A percentile compares a stretch with the other conserved stretches of the same genome.
phyloP scores from a whole-genome alignment of 1,139 yeast genomes.

The Lodderomyces pseudojiufengensis region DNA sequence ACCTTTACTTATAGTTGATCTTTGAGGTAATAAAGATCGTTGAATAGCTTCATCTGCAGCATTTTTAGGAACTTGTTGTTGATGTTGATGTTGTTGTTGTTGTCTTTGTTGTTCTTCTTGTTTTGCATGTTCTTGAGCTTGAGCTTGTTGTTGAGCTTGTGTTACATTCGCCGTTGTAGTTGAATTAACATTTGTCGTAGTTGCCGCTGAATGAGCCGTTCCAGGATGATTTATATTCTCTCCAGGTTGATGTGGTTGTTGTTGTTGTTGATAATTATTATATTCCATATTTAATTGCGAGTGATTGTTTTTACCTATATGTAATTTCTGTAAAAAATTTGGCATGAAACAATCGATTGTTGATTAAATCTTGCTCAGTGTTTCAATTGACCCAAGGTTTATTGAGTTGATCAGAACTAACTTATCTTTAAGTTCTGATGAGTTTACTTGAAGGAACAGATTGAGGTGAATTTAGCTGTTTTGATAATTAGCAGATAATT shows the following conservation, averaged over 20 bases:
- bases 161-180: slow-evolving; percentile 6
- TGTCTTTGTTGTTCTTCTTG: slow-evolving; percentile 11
- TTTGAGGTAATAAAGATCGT: slow-evolving; percentile 29
- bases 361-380: not conserved
- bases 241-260: slow-evolving; percentile 15
- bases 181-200: slow-evolving; percentile 11
- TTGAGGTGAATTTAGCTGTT: no score
- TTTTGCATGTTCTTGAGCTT: slow-evolving; percentile 9
- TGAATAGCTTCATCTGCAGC: slow-evolving; percentile 27
- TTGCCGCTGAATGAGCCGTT: slow-evolving; percentile 12
- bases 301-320: slow-evolving; percentile 2
- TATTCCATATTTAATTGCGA: not conserved
- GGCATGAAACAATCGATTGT: slow-evolving; percentile 14
- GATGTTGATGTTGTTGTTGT: slow-evolving; percentile 9
- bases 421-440: no score
- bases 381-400: no score
- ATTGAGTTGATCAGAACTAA: no score
- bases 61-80: slow-evolving; percentile 12
- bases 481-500: no score
- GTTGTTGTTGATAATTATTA: slow-evolving; percentile 6
- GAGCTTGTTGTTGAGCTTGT: slow-evolving; percentile 7
- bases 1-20: slow-evolving; percentile 48
- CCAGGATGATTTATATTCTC: slow-evolving; percentile 14
- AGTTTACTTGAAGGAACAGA: no score
- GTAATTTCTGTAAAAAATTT: slow-evolving; percentile 21